Percentiles rank a stretch among this genome's conserved stretches.
Conservation (phyloP, 2,329 filamentous ascomycete genomes). For the Cercospora citrullina region DNA sequence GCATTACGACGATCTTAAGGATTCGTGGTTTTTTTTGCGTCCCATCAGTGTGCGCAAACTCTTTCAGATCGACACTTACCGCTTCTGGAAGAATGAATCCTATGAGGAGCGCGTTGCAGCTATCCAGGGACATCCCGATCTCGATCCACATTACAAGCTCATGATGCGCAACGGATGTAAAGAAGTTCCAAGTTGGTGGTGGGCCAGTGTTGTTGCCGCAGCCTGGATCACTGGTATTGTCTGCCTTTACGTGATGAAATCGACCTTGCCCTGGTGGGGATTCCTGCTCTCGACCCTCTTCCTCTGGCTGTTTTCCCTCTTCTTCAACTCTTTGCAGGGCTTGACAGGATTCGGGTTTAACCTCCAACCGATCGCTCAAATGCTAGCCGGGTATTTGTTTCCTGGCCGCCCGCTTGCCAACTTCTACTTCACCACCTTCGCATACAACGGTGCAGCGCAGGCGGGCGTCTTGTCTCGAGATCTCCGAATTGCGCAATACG, state of each 20-base stretch:
- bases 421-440: slow-evolving; percentile 37
- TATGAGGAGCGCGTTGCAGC: slow-evolving; percentile 27
- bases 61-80: slow-evolving; percentile 25
- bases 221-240: slow-evolving; percentile 31
- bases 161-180: slow-evolving; percentile 36
- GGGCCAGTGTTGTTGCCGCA: slow-evolving; percentile 27
- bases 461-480: slow-evolving; percentile 37
- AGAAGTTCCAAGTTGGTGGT: slow-evolving; percentile 39
- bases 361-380: slow-evolving; percentile 47
- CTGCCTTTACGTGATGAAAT: slow-evolving; percentile 34
- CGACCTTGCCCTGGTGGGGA: slow-evolving; percentile 39
- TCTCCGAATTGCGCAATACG: slow-evolving; percentile 42
- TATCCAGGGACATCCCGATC: slow-evolving; percentile 28
- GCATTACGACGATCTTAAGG: slow-evolving; percentile 42
- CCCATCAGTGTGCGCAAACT: slow-evolving; percentile 30
- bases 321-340: slow-evolving; percentile 33
- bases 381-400: slow-evolving; percentile 52
- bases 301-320: slow-evolving; percentile 22
- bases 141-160: slow-evolving; percentile 40
- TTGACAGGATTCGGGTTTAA: slow-evolving; percentile 44
- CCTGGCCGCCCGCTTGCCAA: slow-evolving; percentile 42
- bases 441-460: slow-evolving; percentile 37
- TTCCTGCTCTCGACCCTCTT: slow-evolving; percentile 31
- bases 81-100: slow-evolving; percentile 35
- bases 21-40: slow-evolving; percentile 37